Evolutionary conservation across 2,329 filamentous ascomycete species (phyloP).

Genomic region (Meredithiella fracta): DNA sequence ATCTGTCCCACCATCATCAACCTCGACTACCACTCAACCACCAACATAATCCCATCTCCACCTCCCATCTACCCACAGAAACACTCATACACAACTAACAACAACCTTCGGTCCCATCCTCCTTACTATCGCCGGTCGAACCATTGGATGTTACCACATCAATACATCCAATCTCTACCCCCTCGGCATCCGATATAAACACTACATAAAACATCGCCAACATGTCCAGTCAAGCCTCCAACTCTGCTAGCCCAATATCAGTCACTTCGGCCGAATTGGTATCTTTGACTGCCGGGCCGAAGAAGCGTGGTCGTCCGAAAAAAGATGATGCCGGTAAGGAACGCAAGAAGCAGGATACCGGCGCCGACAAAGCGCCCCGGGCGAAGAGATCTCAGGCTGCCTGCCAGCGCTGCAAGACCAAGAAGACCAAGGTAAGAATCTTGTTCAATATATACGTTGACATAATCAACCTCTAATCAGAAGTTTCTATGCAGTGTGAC

Average conservation of each 20-base stretch:
- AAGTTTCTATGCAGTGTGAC: slow-evolving; percentile 4
- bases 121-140: too few species aligned
- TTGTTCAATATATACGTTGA: background rate
- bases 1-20: too few species aligned
- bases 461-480: background rate
- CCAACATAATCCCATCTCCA: too few species aligned
- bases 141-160: too few species aligned
- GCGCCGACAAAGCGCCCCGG: slow-evolving; percentile 23
- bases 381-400: slow-evolving; percentile 53
- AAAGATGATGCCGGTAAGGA: slow-evolving; percentile 5
- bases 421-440: slow-evolving; percentile 45
- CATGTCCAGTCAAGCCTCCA: background rate
- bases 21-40: too few species aligned
- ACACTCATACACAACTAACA: too few species aligned
- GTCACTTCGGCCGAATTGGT: background rate
- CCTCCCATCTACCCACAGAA: too few species aligned
- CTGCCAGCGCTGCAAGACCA: slow-evolving; percentile 50
- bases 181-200: too few species aligned
- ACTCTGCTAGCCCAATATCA: background rate
- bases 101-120: too few species aligned
- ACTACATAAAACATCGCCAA: background rate
- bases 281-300: slow-evolving; percentile 1
- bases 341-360: background rate
- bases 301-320: slow-evolving; percentile 13
- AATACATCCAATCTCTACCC: too few species aligned